Percentiles rank a stretch among this genome's conserved stretches.
These are phyloP conservation scores for Macrocybe gigantea DNA, from an alignment of 768 basidiomycete genomes.

Conservation along the genomic window DNA sequence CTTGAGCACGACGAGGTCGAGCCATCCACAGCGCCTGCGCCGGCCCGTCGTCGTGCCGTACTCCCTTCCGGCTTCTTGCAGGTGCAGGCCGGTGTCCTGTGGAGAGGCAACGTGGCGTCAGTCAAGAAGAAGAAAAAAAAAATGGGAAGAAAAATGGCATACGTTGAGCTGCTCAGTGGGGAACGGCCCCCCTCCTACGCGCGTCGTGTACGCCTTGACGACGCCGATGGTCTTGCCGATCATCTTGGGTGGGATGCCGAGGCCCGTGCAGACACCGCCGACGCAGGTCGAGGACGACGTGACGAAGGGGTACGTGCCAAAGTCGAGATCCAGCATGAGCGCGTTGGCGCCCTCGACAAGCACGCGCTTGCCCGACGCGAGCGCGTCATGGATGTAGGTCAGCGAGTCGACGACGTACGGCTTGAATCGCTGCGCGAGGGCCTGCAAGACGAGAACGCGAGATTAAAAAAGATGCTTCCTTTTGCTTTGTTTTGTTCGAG, in stretches of 20 bases:
- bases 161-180: constrained; percentile 93
- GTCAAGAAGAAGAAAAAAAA: not conserved
- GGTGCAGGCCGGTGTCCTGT: constrained; percentile 74
- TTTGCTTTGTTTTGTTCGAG: not conserved
- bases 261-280: constrained; percentile 94
- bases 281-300: constrained; percentile 92
- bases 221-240: constrained; percentile 90
- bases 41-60: constrained; percentile 93
- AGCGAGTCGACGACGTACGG: constrained; percentile 92
- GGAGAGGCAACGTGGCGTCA: not conserved
- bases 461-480: not conserved
- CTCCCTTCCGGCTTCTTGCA: constrained; percentile 93
- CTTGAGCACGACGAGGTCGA: constrained; percentile 92
- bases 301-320: constrained; percentile 96
- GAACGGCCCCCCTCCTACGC: constrained; percentile 98
- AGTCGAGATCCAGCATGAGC: constrained; percentile 96
- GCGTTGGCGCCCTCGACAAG: constrained; percentile 98
- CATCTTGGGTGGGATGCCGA: constrained; percentile 90
- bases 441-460: constrained; percentile 31
- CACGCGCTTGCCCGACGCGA: constrained; percentile 69
- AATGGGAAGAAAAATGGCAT: constrained; percentile 16
- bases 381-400: constrained; percentile 75
- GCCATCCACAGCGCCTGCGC: constrained; percentile 92
- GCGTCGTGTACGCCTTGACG: constrained; percentile 96
- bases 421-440: constrained; percentile 73